These are phyloP conservation scores for Hypomyces perniciosus DNA, from an alignment of 2,329 filamentous ascomycete species.

Conservation along the genomic window DNA sequence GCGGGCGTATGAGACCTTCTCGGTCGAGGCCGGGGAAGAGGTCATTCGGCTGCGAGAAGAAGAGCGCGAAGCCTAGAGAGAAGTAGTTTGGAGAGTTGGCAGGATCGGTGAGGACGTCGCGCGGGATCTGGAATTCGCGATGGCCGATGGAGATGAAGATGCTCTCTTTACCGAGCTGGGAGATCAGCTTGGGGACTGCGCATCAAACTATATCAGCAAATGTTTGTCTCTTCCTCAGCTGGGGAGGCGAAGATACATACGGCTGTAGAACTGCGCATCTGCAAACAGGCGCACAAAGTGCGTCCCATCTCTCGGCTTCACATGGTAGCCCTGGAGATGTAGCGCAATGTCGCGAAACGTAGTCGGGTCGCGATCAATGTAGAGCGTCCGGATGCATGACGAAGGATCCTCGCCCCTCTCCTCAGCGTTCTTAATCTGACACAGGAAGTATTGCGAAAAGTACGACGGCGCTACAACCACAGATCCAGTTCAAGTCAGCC, in stretches of 20 bases:
- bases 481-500: slow-evolving; percentile 1
- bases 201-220: not conserved
- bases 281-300: slow-evolving; percentile 92
- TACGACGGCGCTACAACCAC: slow-evolving; percentile 72
- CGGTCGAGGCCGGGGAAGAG: slow-evolving; percentile 82
- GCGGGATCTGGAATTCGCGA: slow-evolving; percentile 81
- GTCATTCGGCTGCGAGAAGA: slow-evolving; percentile 74
- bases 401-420: slow-evolving; percentile 49
- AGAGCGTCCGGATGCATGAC: slow-evolving; percentile 65
- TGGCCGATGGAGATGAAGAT: slow-evolving; percentile 91
- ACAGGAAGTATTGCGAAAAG: slow-evolving; percentile 89
- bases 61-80: slow-evolving; percentile 79
- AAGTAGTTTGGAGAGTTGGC: slow-evolving; percentile 97
- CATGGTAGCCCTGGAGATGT: slow-evolving; percentile 88
- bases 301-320: slow-evolving; percentile 70
- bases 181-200: slow-evolving; percentile 77
- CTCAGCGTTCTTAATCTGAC: slow-evolving; percentile 64
- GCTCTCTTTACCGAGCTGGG: slow-evolving; percentile 83
- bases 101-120: slow-evolving; percentile 76
- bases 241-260: slow-evolving; percentile 41
- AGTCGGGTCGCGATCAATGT: slow-evolving; percentile 87
- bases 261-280: slow-evolving; percentile 89
- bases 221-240: not conserved
- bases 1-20: slow-evolving; percentile 73
- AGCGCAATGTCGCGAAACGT: slow-evolving; percentile 87